Conservation (phyloP, 225 moss, liverwort and hornwort species). For the Marchantia paleacea region DNA sequence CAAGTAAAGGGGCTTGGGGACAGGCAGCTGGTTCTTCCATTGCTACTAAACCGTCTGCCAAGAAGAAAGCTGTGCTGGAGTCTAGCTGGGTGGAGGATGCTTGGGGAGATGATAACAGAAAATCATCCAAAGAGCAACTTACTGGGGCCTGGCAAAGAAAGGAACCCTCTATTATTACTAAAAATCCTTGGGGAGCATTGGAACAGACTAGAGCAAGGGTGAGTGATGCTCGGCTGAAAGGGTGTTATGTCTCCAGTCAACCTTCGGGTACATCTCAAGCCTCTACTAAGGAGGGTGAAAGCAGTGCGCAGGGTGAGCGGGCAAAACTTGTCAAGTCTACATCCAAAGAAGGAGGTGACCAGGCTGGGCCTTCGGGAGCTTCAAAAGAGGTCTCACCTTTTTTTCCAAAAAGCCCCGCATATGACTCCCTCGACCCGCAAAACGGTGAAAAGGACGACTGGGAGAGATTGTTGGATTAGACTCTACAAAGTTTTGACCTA, state of each 20-base stretch:
- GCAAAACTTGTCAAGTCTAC: constrained; percentile 9
- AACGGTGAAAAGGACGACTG: constrained; percentile 38
- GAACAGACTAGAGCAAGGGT: constrained; percentile 34
- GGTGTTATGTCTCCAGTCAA: constrained; percentile 33
- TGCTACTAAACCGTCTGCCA: constrained; percentile 35
- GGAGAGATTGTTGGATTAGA: constrained; percentile 46
- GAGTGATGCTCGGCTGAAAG: constrained; percentile 25
- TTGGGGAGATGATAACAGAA: constrained; percentile 68
- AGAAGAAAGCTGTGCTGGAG: constrained; percentile 63
- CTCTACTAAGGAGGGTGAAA: constrained; percentile 30
- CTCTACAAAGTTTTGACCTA: constrained; percentile 22
- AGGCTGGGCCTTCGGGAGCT: constrained; percentile 25
- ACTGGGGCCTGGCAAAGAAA: constrained; percentile 79
- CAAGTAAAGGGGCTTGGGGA: constrained; percentile 60
- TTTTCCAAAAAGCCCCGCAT: background rate
- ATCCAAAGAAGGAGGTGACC: constrained; percentile 9
- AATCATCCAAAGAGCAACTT: constrained; percentile 37
- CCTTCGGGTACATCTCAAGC: constrained; percentile 7
- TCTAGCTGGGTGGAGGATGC: constrained; percentile 95
- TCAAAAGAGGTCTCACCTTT: background rate
- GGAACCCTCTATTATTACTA: constrained; percentile 49
- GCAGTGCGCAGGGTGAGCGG: constrained; percentile 43
- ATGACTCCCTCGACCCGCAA: constrained; percentile 1
- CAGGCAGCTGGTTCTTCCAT: constrained; percentile 36
- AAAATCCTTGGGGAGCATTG: constrained; percentile 87